Conservation (phyloP, 768 basidiomycete species). For the Amanita thiersii region DNA sequence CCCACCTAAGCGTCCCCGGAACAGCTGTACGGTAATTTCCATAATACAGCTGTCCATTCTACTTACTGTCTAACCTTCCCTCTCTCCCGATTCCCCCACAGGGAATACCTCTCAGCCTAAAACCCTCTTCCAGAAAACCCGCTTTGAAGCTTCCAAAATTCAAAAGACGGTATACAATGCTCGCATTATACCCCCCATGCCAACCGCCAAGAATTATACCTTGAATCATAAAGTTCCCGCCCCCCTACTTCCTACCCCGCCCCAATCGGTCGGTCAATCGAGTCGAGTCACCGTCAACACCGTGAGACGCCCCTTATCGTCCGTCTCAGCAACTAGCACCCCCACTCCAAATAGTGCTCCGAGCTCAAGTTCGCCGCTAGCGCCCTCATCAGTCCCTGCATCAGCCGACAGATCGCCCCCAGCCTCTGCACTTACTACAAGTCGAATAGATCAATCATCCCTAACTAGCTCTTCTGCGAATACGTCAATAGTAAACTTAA, state of each 20-base stretch:
- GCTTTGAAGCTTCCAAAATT: constrained; percentile 58
- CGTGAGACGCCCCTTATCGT: constrained; percentile 27
- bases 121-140: constrained; percentile 72
- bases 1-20: constrained; percentile 52
- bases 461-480: not conserved
- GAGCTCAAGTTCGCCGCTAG: constrained; percentile 1
- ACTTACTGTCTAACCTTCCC: too few relatives aligned
- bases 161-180: constrained; percentile 52
- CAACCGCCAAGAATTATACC: constrained; percentile 32
- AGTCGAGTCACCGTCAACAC: constrained; percentile 47
- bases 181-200: constrained; percentile 49
- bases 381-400: not conserved
- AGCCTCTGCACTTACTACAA: constrained; percentile 8
- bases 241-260: constrained; percentile 23
- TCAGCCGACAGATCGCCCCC: constrained; percentile 10
- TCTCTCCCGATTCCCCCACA: not conserved
- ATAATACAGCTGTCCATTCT: not conserved
- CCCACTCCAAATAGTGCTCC: not conserved
- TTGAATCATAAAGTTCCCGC: constrained; percentile 27
- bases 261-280: constrained; percentile 21
- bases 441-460: not conserved
- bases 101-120: constrained; percentile 36
- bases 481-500: constrained; percentile 6
- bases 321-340: constrained; percentile 10
- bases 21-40: constrained; percentile 13